Base-by-base conservation (phyloP, 192 early-diverging fungal species). In the Haplosporangium gracile region DNA sequence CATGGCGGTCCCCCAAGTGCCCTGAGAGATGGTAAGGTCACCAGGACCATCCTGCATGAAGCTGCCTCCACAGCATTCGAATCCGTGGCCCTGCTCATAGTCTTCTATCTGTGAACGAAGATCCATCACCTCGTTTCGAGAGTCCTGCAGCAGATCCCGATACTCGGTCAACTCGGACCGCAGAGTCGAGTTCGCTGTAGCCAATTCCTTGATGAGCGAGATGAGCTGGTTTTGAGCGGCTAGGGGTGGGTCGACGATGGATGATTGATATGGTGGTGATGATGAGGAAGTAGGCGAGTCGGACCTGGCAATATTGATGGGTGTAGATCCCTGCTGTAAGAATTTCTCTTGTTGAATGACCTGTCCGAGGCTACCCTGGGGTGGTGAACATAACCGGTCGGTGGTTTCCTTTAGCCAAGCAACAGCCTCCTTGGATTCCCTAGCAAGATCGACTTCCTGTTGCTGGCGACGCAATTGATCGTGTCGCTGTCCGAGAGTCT, bases 121-220 rank as follows among this genome's bases (percentile, higher is more conserved):
- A 36, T 69, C 72, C 40, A 81, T 85, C 6, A 91, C 85, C 40
- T 92, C 91, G 70, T 88, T 89, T 47, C 88, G 71, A 2, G 88
- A 70, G 9, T 92, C 91, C 57, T 88, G 78, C 24, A 92, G 65
- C 11, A 91, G 70, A 43, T 91, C 91, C 13, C 88, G 83, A 63
- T 89, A 91, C 60, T 92, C 92, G 24, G 75, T 75, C 32, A 91
- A 70, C 32, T 91, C 89, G 11, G 79, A 76, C 60, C 89, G 86
- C 15, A 90, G 75, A 63, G 90, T 92, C 72, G 89, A 88, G 49
- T 91, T 92, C 38, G 92, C 85, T 22, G 89, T 90, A n/a, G 89
- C 91, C 2, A 92, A 76, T 70, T 92, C 90, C 81, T 91, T 92
- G 69, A 92, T 92, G 20, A 91, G 57, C 0, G 80, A 78, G 6